A percentile compares a stretch with the other conserved stretches of the same genome.
phyloP scores from a whole-genome alignment of 2,329 filamentous ascomycete genomes.

The Neurospora sp. region DNA sequence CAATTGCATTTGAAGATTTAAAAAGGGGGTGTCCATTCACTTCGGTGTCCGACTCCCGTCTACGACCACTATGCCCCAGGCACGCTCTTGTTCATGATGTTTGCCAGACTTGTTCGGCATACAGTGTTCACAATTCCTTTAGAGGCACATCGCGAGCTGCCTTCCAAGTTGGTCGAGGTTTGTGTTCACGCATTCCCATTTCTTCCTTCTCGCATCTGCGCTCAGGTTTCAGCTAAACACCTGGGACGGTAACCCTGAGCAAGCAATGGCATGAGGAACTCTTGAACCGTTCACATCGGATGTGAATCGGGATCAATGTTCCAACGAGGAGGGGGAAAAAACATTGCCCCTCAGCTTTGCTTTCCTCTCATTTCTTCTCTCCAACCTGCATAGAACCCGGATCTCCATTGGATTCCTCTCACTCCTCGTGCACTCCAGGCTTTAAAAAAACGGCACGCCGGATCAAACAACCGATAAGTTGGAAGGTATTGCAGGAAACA shows the following conservation, averaged over 20 bases:
- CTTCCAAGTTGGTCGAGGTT: neutral
- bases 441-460: neutral
- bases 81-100: neutral
- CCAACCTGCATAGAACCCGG: neutral
- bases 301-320: neutral
- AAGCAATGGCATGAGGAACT: neutral
- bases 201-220: neutral
- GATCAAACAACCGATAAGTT: neutral
- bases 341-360: neutral
- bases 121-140: neutral
- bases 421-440: neutral
- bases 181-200: neutral
- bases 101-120: too few relatives aligned
- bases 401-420: neutral
- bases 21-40: neutral
- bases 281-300: neutral
- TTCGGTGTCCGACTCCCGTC: neutral
- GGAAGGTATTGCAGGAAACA: neutral
- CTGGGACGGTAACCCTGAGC: neutral
- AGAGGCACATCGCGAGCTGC: neutral
- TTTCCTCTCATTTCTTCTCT: neutral
- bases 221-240: neutral
- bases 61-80: neutral
- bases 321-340: neutral
- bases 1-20: neutral